Evolutionary conservation across 441 rosid genomes (phyloP), one percentile per base, ranked within the genome.

Genomic region (Syzygium malaccense): DNA sequence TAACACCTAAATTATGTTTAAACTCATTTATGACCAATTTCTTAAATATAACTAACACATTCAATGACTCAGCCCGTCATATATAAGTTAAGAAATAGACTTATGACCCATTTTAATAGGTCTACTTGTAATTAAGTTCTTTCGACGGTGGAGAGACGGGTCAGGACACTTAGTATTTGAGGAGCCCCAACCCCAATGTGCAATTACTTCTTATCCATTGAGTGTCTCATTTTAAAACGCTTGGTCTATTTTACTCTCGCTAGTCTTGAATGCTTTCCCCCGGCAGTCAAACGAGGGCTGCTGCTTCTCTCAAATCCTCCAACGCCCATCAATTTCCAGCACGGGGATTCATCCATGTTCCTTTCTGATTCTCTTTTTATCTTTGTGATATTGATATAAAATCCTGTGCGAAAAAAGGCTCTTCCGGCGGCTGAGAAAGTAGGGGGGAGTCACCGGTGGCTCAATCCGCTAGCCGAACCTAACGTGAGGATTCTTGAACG

Each of bases 91-190:
- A 41, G 45, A 41, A 41, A 41, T 41, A 41, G 45, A 8, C 8
- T 41, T 41, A 41, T 1, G 45, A 41, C 8, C 45, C 45, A 75
- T 41, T 3, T 25, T 0, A 1, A 1, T 41, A 41, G 45, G 45
- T 41, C 45, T 37, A 37, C 0, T 41, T 41, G n/a, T 25, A 23
- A 3, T 2, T 51, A 41, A 23, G 1, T 75, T 9, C 3, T 41
- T 75, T 5, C 5, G 9, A 23, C 7, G 1, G 15, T 75, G 14
- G 3, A 0, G 1, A 23, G 83, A 37, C 26, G 5, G 8, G 17
- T 41, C 1, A 5, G 51, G 9, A 41, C 83, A 75, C 41, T 6
- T 6, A 23, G 17, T 25, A 23, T 23, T 62, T 6, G n/a, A 41
- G 45, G 83, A 49, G 0, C n/a, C 51, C 17, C 79, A 23, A 33